Base-by-base conservation (phyloP, 495 filamentous ascomycete species). In the Neurospora sp. region DNA sequence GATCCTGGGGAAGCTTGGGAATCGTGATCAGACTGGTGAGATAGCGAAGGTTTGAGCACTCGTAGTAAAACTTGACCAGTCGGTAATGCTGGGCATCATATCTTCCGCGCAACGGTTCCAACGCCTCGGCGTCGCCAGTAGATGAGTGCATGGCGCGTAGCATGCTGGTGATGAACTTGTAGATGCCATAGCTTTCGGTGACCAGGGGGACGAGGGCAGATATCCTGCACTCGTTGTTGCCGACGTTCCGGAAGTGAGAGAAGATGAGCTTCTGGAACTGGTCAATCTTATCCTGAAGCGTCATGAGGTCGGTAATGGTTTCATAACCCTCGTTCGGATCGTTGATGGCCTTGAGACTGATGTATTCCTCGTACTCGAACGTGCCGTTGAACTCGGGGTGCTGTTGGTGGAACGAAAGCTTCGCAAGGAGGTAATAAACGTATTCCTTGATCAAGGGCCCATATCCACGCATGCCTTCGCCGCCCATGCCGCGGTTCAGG, bases 291-390 rank as follows among this genome's bases (percentile, higher is more conserved):
- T 99, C 96, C 80, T 99, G 96, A 70, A 99, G 87, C 16, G 89
- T 91, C 96, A 98, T 98, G 41, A 99, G 87, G 81, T 99, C 96
- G 78, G 90, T 92, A 73, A 98, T 98, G 3, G 96, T 97, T 82
- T 98, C 96, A 79, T 98, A 99, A 86, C 96, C 96, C 84, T 99
- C 96, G 79, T 99, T 98, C 12, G 96, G 96, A 85, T 99, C 96
- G 83, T 98, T 97, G 84, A 97, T 98, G 5, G 93, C 92, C 85
- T 98, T 98, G 81, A 99, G 86, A 78, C 93, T 97, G 81, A 98
- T 95, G 81, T 99, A 99, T 79, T 99, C 96, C 86, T 98, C 96
- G 76, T 99, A 99, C 79, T 99, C 96, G 79, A 98, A 98, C 37
- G 96, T 90, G 88, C 96, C 96, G 82, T 98, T 98, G 87, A 99